Base-by-base conservation (phyloP, 1,139 yeast genomes). In the Oligophagozyma castellii region DNA sequence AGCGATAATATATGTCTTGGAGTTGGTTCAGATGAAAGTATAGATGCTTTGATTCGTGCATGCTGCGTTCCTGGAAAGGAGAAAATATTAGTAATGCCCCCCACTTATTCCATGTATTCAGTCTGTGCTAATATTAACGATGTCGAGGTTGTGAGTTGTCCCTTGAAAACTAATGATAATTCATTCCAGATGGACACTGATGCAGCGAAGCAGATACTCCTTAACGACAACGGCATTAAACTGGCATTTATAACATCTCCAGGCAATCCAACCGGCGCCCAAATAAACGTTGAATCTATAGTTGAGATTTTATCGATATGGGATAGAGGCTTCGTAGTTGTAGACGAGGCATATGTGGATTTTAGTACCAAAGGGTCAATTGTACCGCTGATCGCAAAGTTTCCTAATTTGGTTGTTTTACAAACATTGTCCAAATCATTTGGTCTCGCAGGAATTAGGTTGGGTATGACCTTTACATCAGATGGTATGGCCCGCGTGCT, bases 21-120 rank as follows among this genome's bases (percentile, higher is more conserved):
- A 19, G 98, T 89, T 11, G 99, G 99, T 1, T 83, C 95, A 1
- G 99, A 89, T 51, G 99, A 89, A 55, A 75, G 93, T 45, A 84
- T 92, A 32, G 99, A 89, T 53, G 67, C 92, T 32, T 58, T 89
- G 32, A 74, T 89, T 38, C 64, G 99, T 43, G 81, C 93, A 33
- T 69, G 79, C 30, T 83, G 95, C 50, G 60, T 58, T 10, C 98
- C 99, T 3, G 80, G 78, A 0, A 65, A 62, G 39, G 95, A 84
- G 36, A 86, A 83, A 53, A 58, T 92, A 45, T 58, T 89, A 42
- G 69, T 73, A 2, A 77, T 95, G 52, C 95, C 98, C 4, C 98
- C 98, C 20, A 89, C 98, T 0, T 89, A 89, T 48, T 96, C 98
- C 7, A 89, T 89, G 99, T 89, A 89, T 60, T 58, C 77, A 2